Evolutionary conservation across 441 rosid species (phyloP), one percentile per base, ranked within the genome.

Genomic region (Viola pubescens): DNA sequence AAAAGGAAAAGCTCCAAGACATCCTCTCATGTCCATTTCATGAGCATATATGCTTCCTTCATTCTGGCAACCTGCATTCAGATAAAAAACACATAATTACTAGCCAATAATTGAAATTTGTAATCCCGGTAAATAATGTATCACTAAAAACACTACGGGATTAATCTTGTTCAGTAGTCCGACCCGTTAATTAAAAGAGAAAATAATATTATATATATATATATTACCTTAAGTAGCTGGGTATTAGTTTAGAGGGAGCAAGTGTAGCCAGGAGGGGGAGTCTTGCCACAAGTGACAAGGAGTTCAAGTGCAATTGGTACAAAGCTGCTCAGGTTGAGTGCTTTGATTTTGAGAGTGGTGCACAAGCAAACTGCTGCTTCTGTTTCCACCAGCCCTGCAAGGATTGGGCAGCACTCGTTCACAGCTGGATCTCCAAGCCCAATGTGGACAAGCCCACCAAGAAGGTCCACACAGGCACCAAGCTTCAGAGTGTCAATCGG

Each of bases 221-320:
- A 52, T 5, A 14, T 16, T n/a, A 19, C 6, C 9, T 42, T 56
- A 43, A 1, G 51, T 50, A 6, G 26, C 12, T 14, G 12, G 64
- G 59, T 7, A 26, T 48, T 37, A 67, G 61, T 68, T 64, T 79
- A 86, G 63, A 84, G 69, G 69, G 86, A 34, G 80, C 94, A 86
- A 45, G 94, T 86, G 81, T 69, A 86, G 60, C 89, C 88, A 55
- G 94, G 78, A 65, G 94, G 94, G 8, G 88, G 88, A 16, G 85
- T 73, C 78, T 86, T 86, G 50, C 94, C 94, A 67, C 94, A 86
- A 10, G 88, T 75, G 43, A 84, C 37, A 16, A 86, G 88, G 10
- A 86, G 94, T 69, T 86, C 85, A 57, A 86, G 88, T 52, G 94
- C 90, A 57, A 86, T 62, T 0, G 94, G 94, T 12, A 82, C 85